Conservation (phyloP, 805 yeast genomes). For the Ogataea paraovalis region DNA sequence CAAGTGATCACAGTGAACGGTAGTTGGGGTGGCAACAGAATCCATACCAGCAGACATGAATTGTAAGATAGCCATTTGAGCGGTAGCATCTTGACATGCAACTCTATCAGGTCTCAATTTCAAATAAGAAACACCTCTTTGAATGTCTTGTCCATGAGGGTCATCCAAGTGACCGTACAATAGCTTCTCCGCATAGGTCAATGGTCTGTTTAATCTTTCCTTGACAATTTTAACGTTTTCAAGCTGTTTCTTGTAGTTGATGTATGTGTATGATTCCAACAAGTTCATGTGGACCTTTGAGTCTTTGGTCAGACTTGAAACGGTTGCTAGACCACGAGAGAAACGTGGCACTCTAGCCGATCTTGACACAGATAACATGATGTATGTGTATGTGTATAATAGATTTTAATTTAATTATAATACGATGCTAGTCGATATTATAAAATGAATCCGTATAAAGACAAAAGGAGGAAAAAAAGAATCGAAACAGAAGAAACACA, state of each 20-base stretch:
- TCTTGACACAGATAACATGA: slow-evolving; percentile 30
- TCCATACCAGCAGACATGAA: slow-evolving; percentile 96
- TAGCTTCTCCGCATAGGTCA: slow-evolving; percentile 92
- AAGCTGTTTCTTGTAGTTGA: slow-evolving; percentile 85
- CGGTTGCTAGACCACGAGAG: slow-evolving; percentile 50
- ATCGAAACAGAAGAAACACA: neutral
- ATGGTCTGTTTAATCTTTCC: slow-evolving; percentile 65
- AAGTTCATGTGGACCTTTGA: slow-evolving; percentile 49
- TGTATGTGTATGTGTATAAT: neutral
- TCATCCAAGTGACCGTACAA: slow-evolving; percentile 87
- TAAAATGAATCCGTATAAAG: neutral
- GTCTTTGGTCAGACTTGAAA: slow-evolving; percentile 46
- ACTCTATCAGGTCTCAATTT: slow-evolving; percentile 96
- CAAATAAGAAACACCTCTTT: slow-evolving; percentile 85
- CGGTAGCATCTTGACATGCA: slow-evolving; percentile 99
- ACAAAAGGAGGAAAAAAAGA: neutral
- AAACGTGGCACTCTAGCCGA: slow-evolving; percentile 26
- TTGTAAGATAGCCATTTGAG: slow-evolving; percentile 97
- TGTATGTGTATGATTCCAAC: slow-evolving; percentile 78
- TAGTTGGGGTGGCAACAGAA: slow-evolving; percentile 85
- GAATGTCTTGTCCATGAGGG: slow-evolving; percentile 71
- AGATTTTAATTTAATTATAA: neutral
- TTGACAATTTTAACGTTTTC: slow-evolving; percentile 85
- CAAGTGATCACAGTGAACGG: slow-evolving; percentile 97
- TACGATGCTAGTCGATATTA: neutral